Evolutionary conservation across 2,329 filamentous ascomycete genomes (phyloP), one percentile per base, ranked within the genome.

Genomic region (Diaporthe batatas): DNA sequence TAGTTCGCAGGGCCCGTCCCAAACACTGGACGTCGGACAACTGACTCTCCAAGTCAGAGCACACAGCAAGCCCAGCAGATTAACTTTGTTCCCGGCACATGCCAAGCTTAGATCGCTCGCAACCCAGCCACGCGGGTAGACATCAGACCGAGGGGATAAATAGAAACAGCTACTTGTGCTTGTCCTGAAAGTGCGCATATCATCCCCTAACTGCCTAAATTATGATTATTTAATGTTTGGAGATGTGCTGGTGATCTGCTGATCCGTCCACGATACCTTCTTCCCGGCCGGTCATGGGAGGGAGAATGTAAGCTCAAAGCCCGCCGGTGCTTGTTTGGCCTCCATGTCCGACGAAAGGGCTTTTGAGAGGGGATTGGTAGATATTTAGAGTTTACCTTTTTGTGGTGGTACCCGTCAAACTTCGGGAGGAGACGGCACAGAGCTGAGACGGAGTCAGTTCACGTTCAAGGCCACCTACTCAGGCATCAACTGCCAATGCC

Each of bases 41-140:
- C 62, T 67, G 62, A 67, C 62, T 53, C 62, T 53, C 62, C 44
- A 53, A 51, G 62, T 53, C 62, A 67, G 47, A 67, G 62, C 47
- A 29, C 47, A 67, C 62, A 47, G 32, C 62, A 39, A 14, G 62
- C 62, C 44, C 62, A 39, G 44, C 5, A 39, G 47, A 67, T 51
- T 67, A 34, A 67, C 62, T 67, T 67, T 18, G n/a, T 7, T 39
- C 47, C 62, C 62, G 62, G 62, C 62, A 67, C 62, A 67, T 16
- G 62, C 62, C 62, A 53, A 67, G 62, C 21, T 25, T 47, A 67
- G 62, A 53, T 53, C 44, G 47, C 32, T 32, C 29, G 62, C 62
- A 53, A 67, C 62, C 47, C 62, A 67, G 62, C 62, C 62, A 53
- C 62, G 62, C 62, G 62, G 62, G 32, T 18, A 53, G 3, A 67